A percentile compares a stretch with the other conserved stretches of the same genome.
Evolutionary conservation across 2,329 filamentous ascomycete genomes (phyloP).

Genomic region (Epichloe amarillans): DNA sequence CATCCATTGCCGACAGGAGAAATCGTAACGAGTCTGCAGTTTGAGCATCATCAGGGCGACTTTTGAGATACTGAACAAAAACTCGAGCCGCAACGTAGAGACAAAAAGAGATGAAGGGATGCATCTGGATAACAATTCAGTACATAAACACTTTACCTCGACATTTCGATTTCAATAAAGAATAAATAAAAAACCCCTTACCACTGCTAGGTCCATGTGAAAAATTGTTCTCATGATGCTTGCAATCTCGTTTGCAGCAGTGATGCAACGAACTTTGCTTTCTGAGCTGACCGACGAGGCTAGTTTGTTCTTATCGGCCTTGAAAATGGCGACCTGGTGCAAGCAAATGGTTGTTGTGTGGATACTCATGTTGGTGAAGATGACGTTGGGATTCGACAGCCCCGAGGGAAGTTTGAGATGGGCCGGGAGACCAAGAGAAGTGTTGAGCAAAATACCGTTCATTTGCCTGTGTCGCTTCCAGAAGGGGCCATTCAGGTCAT

Average conservation of each 20-base stretch:
- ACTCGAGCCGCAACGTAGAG: constrained; percentile 92
- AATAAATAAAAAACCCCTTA: constrained; percentile 32
- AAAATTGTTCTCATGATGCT: constrained; percentile 93
- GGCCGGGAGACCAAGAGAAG: constrained; percentile 67
- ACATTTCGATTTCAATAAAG: neutral
- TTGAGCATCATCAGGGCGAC: constrained; percentile 70
- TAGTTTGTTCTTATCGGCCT: constrained; percentile 78
- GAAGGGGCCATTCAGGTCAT: constrained; percentile 83
- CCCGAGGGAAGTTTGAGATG: constrained; percentile 68
- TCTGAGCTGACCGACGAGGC: constrained; percentile 68
- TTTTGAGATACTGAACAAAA: constrained; percentile 94
- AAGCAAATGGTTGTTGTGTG: constrained; percentile 93
- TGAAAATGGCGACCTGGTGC: constrained; percentile 97
- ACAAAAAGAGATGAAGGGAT: constrained; percentile 90
- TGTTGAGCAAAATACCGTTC: constrained; percentile 84
- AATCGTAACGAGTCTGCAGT: constrained; percentile 77
- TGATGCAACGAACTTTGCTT: constrained; percentile 86
- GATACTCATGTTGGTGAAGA: constrained; percentile 94
- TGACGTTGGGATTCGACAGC: constrained; percentile 65
- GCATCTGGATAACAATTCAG: constrained; percentile 50
- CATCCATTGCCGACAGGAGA: constrained; percentile 78
- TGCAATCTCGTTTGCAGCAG: constrained; percentile 84
- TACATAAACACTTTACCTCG: neutral
- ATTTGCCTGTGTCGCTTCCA: constrained; percentile 87
- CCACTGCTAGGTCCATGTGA: constrained; percentile 70